Percentiles rank a stretch among this genome's conserved stretches.
These are phyloP conservation scores for Solanum gracilifrons DNA, from an alignment of 257 asterid genomes.

Conservation along the genomic window DNA sequence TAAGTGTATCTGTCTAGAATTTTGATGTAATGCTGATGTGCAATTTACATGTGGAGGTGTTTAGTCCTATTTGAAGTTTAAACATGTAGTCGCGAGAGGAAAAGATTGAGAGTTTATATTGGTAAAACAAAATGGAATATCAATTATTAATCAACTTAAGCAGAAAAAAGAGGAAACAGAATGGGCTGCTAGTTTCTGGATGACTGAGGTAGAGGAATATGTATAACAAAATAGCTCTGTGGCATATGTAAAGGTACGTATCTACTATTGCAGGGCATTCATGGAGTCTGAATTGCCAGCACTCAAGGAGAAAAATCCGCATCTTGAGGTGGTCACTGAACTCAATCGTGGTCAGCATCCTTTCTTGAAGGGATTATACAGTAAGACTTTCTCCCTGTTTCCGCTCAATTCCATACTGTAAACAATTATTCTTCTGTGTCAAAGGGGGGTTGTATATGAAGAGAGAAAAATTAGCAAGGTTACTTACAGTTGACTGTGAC, in stretches of 20 bases:
- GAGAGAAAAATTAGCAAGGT: background rate
- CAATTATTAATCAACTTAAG: background rate
- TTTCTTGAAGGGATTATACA: slow-evolving; percentile 63
- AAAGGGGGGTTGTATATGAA: background rate
- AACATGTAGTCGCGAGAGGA: background rate
- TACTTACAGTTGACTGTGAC: background rate
- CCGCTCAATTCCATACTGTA: background rate
- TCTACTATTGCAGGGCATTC: slow-evolving; percentile 42
- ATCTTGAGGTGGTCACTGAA: slow-evolving; percentile 80
- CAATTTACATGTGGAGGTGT: background rate
- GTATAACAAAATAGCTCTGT: background rate
- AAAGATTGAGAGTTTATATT: background rate
- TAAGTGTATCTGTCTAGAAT: background rate
- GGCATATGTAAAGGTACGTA: background rate
- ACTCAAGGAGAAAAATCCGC: slow-evolving; percentile 59
- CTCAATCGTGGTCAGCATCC: slow-evolving; percentile 90
- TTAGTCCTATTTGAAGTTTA: background rate
- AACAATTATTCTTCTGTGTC: background rate
- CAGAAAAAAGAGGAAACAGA: background rate
- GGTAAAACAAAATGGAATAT: background rate
- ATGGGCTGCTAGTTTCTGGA: background rate
- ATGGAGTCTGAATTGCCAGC: slow-evolving; percentile 73
- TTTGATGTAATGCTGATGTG: background rate
- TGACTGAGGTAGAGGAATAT: background rate
- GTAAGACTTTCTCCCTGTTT: slow-evolving; percentile 25